Base-by-base conservation (phyloP, 352 stramenopile genomes). In the Phytophthora pini region DNA sequence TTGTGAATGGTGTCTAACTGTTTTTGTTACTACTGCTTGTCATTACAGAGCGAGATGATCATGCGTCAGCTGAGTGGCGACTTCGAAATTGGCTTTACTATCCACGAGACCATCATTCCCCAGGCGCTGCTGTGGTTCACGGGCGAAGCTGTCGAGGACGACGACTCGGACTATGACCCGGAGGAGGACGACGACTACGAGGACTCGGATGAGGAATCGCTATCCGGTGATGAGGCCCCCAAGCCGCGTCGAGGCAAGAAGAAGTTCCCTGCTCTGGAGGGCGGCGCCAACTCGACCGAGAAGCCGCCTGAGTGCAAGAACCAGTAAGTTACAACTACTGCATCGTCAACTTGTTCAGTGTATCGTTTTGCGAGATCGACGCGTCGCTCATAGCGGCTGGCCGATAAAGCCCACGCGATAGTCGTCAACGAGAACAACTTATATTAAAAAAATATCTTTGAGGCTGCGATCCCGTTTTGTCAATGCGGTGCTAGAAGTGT, bases 231-330 rank as follows among this genome's bases (percentile, higher is more conserved):
- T 31, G 83, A 92, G 40, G 69, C 68, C 15, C 75, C 74, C 29
- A 83, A 82, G 60, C 74, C 68, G 6, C 74, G 70, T 34, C 68
- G 65, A 31, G 65, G 70, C 44, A 93, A 90, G 74, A 92, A 92
- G 75, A 90, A 92, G 63, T 89, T 89, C 72, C 80, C 87, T 15
- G 82, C 78, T 43, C 76, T 95, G 11, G 82, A 93, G 34, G 72
- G 77, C 49, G 74, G 74, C 22, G 68, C 60, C 38, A 76, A 71
- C 49, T 92, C 87, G 52, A 88, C 79, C 22, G 85, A 95, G 75
- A 93, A 95, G 74, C 87, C 87, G 39, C 84, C 84, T 47, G 87
- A 95, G 82, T 95, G 87, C 82, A 95, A 95, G 79, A 95, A 95
- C 77, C 87, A 95, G 76, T 95, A 90, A 92, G 51, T 59, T 71